Percentiles rank a stretch among this genome's conserved stretches.
These are phyloP conservation scores for Parsonsia alboflavescens DNA, from an alignment of 257 asterid species.

Conservation along the genomic window DNA sequence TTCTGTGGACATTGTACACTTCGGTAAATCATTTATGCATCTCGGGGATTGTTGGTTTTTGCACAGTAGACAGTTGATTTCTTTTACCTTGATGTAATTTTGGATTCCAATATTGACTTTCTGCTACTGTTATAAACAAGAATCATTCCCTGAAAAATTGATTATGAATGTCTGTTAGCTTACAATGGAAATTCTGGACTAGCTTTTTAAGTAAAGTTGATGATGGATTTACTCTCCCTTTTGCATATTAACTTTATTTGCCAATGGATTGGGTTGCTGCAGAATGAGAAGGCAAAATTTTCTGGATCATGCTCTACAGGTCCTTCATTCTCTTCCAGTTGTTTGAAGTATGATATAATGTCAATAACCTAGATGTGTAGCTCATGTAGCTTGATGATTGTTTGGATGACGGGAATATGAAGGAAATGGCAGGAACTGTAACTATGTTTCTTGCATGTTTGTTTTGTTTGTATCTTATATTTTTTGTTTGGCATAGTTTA, in stretches of 20 bases:
- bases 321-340: background rate
- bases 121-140: background rate
- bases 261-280: background rate
- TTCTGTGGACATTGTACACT: slow-evolving; percentile 1
- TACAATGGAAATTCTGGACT: background rate
- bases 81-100: background rate
- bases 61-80: background rate
- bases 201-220: background rate
- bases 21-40: background rate
- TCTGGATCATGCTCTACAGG: background rate
- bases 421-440: background rate
- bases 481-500: background rate
- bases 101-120: background rate
- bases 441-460: background rate
- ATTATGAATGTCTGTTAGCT: background rate
- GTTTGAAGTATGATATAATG: background rate
- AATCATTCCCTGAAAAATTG: background rate
- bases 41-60: background rate
- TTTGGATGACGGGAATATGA: background rate
- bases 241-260: background rate
- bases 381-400: slow-evolving; percentile 10
- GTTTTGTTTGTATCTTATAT: background rate
- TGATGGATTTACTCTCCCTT: background rate
- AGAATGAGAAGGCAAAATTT: background rate
- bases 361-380: background rate